Base-by-base conservation (phyloP, 371 early-diverging fungal genomes). In the Mortierella sp. region DNA sequence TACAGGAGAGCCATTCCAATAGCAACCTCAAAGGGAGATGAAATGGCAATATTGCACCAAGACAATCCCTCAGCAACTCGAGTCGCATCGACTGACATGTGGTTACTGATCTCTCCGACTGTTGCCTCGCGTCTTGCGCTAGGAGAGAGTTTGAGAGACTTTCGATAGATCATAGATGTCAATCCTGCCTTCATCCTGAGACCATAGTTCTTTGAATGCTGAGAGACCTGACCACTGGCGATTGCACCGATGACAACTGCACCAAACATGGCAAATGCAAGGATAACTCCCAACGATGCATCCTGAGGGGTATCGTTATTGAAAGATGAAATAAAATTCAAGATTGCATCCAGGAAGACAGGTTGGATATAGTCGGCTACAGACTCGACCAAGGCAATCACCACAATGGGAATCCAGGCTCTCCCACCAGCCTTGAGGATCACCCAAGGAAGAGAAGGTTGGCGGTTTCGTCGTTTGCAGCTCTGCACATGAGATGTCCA, bases 121-220 rank as follows among this genome's bases (percentile, higher is more conserved):
- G 95, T 95, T 21, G 88, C 91, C 53, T 83, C 83, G 80, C 94
- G 94, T 4, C 95, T 86, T 56, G 93, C 86, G 7, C 84, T 81
- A 74, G 89, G 93, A 30, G 93, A 93, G 16, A 97, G 87, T 6
- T 84, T 75, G 68, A 95, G 72, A 0, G 93, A 84, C 79, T 97
- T 97, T 73, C 87, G 88, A 80, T 96, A 97, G 46, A 97, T 90
- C 11, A 93, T 88, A 0, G 96, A 90, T 37, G 91, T 89, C 64
- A 95, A 76, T 23, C 93, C 94, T 50, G 93, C 84, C 52, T 93
- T 90, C n/a, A 95, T 37, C 46, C 66, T 60, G 19, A 79, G 51
- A 1, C 70, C 79, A 29, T 69, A 25, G 60, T 68, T 69, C 18
- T 29, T 29, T 0, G 55, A 50, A 0, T n/a, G 14, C 28, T 65